A percentile compares a stretch with the other conserved stretches of the same genome.
Evolutionary conservation across 306 rosid genomes (phyloP).

Genomic region (Boehmeria nivea): DNA sequence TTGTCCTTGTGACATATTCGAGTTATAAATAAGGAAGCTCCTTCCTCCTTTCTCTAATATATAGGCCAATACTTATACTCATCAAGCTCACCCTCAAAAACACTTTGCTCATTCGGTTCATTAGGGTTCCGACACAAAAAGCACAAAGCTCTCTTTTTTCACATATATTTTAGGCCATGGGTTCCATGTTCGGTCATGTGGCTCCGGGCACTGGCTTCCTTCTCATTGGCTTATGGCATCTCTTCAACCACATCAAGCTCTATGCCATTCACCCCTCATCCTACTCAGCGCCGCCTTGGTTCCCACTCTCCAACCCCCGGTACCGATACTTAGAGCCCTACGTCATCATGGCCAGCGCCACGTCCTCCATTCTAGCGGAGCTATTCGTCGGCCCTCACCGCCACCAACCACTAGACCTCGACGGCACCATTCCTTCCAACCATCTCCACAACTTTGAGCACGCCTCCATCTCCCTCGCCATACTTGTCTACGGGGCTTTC

Average conservation of each 20-base stretch:
- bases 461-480: slow-evolving; percentile 52
- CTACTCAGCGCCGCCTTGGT: slow-evolving; percentile 51
- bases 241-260: slow-evolving; percentile 65
- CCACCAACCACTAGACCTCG: slow-evolving; percentile 65
- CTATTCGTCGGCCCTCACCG: slow-evolving; percentile 55
- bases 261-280: slow-evolving; percentile 35
- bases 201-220: slow-evolving; percentile 67
- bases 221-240: slow-evolving; percentile 75
- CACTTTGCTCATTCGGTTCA: too few relatives aligned
- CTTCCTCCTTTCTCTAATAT: too few relatives aligned
- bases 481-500: slow-evolving; percentile 19
- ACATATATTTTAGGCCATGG: too few relatives aligned
- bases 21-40: too few relatives aligned
- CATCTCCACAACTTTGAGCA: slow-evolving; percentile 89
- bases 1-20: too few relatives aligned
- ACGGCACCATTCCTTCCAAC: slow-evolving; percentile 66
- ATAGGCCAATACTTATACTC: too few relatives aligned
- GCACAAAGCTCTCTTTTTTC: too few relatives aligned
- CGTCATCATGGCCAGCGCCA: slow-evolving; percentile 40
- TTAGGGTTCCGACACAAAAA: too few relatives aligned
- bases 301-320: slow-evolving; percentile 40
- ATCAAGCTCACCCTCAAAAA: too few relatives aligned
- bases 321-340: slow-evolving; percentile 52
- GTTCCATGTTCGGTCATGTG: slow-evolving; percentile 65
- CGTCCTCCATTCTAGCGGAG: slow-evolving; percentile 61